Evolutionary conservation across 2,329 filamentous ascomycete species (phyloP), one percentile per base, ranked within the genome.

Genomic region (Verruconis gallopava): DNA sequence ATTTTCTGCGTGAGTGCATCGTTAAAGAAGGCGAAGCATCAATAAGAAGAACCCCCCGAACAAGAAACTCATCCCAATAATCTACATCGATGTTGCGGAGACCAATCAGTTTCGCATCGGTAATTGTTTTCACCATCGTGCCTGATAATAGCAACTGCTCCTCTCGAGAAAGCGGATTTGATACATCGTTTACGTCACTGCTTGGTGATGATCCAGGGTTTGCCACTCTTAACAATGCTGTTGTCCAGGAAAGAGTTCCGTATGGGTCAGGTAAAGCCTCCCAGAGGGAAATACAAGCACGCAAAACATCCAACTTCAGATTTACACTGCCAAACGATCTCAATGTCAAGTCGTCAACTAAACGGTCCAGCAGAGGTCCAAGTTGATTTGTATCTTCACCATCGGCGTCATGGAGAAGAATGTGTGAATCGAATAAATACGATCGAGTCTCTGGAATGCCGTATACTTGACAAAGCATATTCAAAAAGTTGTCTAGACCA

Each of bases 21-120:
- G 84, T 72, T 0, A 84, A 79, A 13, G 72, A 71, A 49, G 71
- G 69, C 33, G 67, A 61, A 6, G 77, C 66, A 28, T 75, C 59
- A 18, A 81, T 67, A 39, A 86, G 75, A 34, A 93, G 65, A 50
- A 93, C 67, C 48, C 77, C 77, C 38, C 91, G 78, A 37, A 98
- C 72, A 5, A 98, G 67, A 51, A 96, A 96, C 53, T 94, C 85
- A 57, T 98, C 91, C 91, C 91, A 98, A 56, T 95, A 98, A 50
- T 91, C 82, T 4, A 85, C 86, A 40, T 77, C 71, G 33, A 89
- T 61, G 43, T 80, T 64, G 4, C 72, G 65, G 20, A 86, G 64
- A 1, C 86, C 86, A 19, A 95, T 62, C 45, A 82, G 79, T 46
- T 74, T 75, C 1, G 83, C 80, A n/a, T 91, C 75, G 21, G 71